Conservation (phyloP, 305 asterid genomes). For the Rubia balearica region DNA sequence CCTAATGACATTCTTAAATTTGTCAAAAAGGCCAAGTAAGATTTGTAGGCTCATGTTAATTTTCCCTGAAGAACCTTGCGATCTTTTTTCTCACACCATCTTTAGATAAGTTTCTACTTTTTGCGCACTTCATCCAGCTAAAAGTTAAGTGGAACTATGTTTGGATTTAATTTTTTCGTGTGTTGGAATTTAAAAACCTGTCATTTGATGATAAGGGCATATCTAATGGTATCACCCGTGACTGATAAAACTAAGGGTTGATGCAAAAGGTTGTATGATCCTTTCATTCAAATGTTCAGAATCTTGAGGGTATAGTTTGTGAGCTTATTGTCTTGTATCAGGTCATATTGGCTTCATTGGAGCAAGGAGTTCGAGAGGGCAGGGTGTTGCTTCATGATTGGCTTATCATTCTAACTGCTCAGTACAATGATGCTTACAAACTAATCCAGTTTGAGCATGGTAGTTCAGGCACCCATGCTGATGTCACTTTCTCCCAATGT, state of each 20-base stretch:
- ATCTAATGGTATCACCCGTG: no score
- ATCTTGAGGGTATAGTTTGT: background rate
- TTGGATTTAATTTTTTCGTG: background rate
- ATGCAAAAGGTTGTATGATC: background rate
- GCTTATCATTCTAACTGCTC: slow-evolving; percentile 93
- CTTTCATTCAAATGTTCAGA: slow-evolving; percentile 2
- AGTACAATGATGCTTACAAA: slow-evolving; percentile 75
- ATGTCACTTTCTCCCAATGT: slow-evolving; percentile 86
- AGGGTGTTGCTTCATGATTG: slow-evolving; percentile 89
- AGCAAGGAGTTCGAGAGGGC: slow-evolving; percentile 93
- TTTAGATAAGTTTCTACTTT: background rate
- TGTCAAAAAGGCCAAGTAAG: background rate
- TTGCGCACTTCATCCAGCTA: background rate
- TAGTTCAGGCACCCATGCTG: slow-evolving; percentile 45
- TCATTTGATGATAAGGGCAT: background rate
- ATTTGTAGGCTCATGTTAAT: background rate
- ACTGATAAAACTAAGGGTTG: background rate
- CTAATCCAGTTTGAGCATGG: slow-evolving; percentile 57
- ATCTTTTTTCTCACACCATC: background rate
- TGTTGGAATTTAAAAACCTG: background rate
- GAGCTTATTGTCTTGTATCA: slow-evolving; percentile 28
- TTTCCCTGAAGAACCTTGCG: background rate
- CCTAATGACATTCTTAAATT: background rate
- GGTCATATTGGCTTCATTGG: slow-evolving; percentile 88
- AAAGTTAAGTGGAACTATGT: background rate